These are phyloP conservation scores for Chlorella vulgaris DNA, from an alignment of 139 green algal species.

Conservation along the genomic window DNA sequence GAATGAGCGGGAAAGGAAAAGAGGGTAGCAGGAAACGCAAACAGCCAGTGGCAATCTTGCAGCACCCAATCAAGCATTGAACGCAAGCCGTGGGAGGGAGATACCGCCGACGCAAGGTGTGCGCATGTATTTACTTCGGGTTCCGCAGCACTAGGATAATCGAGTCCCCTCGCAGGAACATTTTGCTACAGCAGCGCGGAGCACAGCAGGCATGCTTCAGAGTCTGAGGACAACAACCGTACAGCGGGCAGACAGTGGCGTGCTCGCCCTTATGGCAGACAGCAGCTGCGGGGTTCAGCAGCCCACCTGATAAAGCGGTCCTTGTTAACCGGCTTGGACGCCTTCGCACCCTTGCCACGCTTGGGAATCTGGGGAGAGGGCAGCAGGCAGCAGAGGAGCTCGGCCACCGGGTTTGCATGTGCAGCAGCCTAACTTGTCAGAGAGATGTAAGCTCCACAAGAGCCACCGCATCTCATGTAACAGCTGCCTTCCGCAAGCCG, in stretches of 20 bases:
- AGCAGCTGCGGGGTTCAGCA: background rate
- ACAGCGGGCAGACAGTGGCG: too few relatives aligned
- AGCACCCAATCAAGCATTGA: too few relatives aligned
- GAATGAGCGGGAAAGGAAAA: too few relatives aligned
- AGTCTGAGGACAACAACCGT: too few relatives aligned
- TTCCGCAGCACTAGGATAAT: conserved; percentile 98
- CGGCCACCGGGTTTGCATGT: background rate
- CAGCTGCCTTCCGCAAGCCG: too few relatives aligned
- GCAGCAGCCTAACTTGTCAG: background rate
- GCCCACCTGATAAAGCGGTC: conserved; percentile 91
- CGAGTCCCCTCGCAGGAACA: conserved; percentile 97
- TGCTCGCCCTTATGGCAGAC: background rate
- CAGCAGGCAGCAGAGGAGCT: background rate
- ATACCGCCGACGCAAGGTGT: too few relatives aligned
- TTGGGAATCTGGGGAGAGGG: conserved; percentile 79
- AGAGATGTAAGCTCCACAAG: too few relatives aligned
- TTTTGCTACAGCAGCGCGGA: conserved; percentile 65
- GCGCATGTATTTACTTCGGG: conserved; percentile 68
- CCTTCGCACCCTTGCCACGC: conserved; percentile 89
- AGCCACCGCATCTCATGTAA: too few relatives aligned
- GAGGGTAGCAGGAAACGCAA: too few relatives aligned
- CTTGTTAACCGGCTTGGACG: conserved; percentile 90
- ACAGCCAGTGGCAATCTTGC: too few relatives aligned
- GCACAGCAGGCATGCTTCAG: too few relatives aligned
- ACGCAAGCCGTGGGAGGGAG: too few relatives aligned